Evolutionary conservation across 441 rosid genomes (phyloP).

Genomic region (Gossypium aridum): DNA sequence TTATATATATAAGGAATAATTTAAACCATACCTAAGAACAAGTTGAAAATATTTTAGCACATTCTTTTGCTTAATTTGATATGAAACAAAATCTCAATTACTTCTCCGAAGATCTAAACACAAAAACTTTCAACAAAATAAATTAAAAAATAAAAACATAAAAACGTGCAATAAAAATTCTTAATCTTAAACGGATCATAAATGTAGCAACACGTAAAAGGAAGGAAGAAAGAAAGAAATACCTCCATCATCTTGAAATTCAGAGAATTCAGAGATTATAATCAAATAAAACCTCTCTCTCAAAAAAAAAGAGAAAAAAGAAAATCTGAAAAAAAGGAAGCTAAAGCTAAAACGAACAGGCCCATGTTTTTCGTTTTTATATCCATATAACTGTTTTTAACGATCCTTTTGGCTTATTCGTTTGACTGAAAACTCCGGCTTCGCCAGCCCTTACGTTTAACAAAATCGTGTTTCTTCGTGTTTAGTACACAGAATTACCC

Average conservation of each 20-base stretch:
- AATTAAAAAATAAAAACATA: neutral
- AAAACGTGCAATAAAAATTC: neutral
- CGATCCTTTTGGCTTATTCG: neutral
- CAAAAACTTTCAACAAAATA: neutral
- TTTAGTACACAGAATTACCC: too few species aligned
- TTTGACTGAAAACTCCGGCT: neutral
- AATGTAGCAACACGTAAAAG: neutral
- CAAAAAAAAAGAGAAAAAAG: neutral
- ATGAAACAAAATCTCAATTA: neutral
- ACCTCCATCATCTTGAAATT: slow-evolving; percentile 1
- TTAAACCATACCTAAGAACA: neutral
- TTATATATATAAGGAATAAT: neutral
- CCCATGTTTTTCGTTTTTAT: neutral
- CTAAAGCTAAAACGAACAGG: neutral
- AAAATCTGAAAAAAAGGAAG: neutral
- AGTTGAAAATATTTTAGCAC: neutral
- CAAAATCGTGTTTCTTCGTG: neutral
- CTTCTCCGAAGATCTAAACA: neutral
- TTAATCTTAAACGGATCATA: neutral
- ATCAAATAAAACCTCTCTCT: neutral
- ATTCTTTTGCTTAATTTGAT: too few species aligned
- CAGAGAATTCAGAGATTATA: neutral
- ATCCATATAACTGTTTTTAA: neutral
- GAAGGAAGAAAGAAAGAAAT: neutral
- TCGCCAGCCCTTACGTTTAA: neutral